Percentiles rank a stretch among this genome's conserved stretches.
These are phyloP conservation scores for Mortierella sp. DNA, from an alignment of 371 early-diverging fungal genomes.

Conservation along the genomic window DNA sequence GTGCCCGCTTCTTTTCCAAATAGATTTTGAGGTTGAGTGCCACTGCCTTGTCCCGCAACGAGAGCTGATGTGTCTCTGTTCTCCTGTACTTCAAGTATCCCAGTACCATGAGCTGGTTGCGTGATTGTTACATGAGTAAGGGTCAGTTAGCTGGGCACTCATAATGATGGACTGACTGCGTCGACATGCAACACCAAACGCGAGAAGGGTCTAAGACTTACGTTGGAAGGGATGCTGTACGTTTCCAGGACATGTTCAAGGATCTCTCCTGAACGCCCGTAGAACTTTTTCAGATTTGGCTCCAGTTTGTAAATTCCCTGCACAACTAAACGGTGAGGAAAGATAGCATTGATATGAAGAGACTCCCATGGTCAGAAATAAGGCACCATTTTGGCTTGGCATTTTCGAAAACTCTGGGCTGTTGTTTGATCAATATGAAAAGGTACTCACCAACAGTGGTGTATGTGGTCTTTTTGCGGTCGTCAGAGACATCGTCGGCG, in stretches of 20 bases:
- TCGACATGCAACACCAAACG: not conserved
- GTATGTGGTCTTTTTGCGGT: conserved; percentile 41
- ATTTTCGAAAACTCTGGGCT: not conserved
- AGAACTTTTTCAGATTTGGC: conserved; percentile 49
- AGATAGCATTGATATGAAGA: not conserved
- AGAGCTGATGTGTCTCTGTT: conserved; percentile 43
- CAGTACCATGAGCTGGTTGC: conserved; percentile 35
- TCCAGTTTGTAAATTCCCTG: conserved; percentile 55
- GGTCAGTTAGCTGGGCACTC: no score
- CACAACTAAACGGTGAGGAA: conserved; percentile 25
- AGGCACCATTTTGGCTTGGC: not conserved
- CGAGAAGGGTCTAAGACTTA: not conserved
- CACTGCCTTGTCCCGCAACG: conserved; percentile 41
- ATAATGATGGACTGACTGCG: no score
- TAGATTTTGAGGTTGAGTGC: conserved; percentile 46
- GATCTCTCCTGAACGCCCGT: conserved; percentile 45
- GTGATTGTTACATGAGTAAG: not conserved
- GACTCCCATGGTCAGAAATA: not conserved
- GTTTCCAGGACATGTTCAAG: conserved; percentile 31
- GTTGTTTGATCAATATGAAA: not conserved
- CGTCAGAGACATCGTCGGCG: conserved; percentile 51
- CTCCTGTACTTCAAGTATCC: conserved; percentile 54
- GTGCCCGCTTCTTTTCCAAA: conserved; percentile 36
- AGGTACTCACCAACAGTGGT: conserved; percentile 40
- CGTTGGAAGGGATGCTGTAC: conserved; percentile 50